Evolutionary conservation across 495 filamentous ascomycete species (phyloP).

Genomic region (Neurospora sp.): DNA sequence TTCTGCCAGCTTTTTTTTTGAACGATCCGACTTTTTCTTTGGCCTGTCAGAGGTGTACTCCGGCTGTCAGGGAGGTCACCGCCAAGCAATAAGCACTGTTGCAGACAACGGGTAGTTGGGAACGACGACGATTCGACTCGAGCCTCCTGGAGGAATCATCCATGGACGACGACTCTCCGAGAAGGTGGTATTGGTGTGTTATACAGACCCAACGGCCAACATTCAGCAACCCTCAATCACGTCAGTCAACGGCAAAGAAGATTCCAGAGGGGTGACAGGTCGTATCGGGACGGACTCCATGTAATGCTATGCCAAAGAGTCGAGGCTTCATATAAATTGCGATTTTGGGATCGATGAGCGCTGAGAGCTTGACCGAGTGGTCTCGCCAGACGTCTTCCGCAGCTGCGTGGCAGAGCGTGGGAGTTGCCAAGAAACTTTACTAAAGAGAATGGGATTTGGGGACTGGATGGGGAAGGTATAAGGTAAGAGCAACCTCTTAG

Average conservation of each 20-base stretch:
- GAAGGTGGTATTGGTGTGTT: neutral
- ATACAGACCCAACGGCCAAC: neutral
- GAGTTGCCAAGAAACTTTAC: neutral
- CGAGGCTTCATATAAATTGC: neutral
- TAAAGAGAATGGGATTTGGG: neutral
- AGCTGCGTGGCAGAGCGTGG: neutral
- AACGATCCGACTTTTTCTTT: neutral
- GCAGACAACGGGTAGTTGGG: neutral
- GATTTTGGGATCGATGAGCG: neutral
- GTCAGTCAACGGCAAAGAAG: neutral
- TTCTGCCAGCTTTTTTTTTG: neutral
- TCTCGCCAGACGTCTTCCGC: neutral
- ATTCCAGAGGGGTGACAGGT: neutral
- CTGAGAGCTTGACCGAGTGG: neutral
- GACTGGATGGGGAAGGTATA: conserved; percentile 22
- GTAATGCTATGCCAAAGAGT: neutral
- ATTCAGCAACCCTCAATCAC: neutral
- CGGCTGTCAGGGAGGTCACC: neutral
- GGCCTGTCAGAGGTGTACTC: neutral
- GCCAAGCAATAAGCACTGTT: neutral
- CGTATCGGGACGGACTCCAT: neutral
- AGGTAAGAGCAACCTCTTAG: conserved; percentile 27
- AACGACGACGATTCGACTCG: neutral
- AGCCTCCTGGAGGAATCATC: neutral
- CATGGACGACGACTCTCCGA: neutral